Evolutionary conservation across 108 stramenopile species (phyloP).

Genomic region (Cyclotella cryptica): DNA sequence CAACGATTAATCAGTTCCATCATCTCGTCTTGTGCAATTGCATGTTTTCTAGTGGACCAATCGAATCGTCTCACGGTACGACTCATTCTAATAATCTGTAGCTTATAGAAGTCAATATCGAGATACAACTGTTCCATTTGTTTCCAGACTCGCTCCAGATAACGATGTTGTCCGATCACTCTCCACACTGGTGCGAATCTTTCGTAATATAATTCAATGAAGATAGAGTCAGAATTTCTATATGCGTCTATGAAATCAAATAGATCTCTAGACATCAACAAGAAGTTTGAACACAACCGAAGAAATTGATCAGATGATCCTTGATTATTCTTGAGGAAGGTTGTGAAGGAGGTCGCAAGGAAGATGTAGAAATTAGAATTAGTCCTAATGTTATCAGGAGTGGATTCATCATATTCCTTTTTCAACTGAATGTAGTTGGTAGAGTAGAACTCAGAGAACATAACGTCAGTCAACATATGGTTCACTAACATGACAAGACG

Average conservation of each 20-base stretch:
- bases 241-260: conserved; percentile 8
- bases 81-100: background rate
- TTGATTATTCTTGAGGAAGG: background rate
- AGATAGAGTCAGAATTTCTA: background rate
- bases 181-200: conserved; percentile 12
- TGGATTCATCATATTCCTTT: background rate
- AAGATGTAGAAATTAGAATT: background rate
- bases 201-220: conserved; percentile 1
- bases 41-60: background rate
- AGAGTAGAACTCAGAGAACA: background rate
- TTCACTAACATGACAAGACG: background rate
- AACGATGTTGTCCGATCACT: conserved; percentile 1
- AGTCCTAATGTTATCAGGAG: background rate
- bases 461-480: background rate
- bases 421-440: background rate
- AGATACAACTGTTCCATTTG: conserved; percentile 3
- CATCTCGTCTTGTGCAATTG: conserved; percentile 17
- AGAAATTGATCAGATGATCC: background rate
- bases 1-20: conserved; percentile 9
- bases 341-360: background rate
- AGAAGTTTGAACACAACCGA: background rate
- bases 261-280: conserved; percentile 5
- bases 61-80: conserved; percentile 1
- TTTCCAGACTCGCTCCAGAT: background rate
- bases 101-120: background rate